phyloP scores from a whole-genome alignment of 768 basidiomycete genomes.

The Pleurotus platypus region DNA sequence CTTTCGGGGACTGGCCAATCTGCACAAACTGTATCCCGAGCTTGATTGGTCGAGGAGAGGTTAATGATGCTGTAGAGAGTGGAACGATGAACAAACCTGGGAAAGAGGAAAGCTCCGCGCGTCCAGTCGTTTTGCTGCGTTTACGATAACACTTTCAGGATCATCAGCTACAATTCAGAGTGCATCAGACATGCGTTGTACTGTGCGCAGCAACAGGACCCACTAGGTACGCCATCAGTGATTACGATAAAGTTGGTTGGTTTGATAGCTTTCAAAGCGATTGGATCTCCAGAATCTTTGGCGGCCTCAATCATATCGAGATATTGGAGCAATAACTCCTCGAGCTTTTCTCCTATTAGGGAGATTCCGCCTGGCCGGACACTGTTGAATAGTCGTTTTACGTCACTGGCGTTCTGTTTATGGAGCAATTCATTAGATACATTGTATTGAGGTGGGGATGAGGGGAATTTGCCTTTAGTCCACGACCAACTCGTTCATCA shows the following conservation, averaged over 20 bases:
- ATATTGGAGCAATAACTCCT: constrained; percentile 26
- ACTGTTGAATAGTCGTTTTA: constrained; percentile 38
- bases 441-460: background rate
- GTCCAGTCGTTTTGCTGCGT: constrained; percentile 48
- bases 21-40: constrained; percentile 74
- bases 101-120: constrained; percentile 43
- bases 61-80: background rate
- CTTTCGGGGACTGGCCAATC: constrained; percentile 44
- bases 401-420: constrained; percentile 29
- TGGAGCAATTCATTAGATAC: background rate
- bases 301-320: constrained; percentile 25
- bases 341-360: constrained; percentile 36
- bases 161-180: constrained; percentile 41
- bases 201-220: constrained; percentile 14
- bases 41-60: constrained; percentile 22
- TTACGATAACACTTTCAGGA: constrained; percentile 43
- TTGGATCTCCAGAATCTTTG: constrained; percentile 13
- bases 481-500: constrained; percentile 22
- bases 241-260: constrained; percentile 58
- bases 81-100: constrained; percentile 35
- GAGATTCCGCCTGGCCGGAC: constrained; percentile 43
- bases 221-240: constrained; percentile 63
- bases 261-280: constrained; percentile 35
- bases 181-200: too few relatives aligned
- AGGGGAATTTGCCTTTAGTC: constrained; percentile 31